Percentiles rank a stretch among this genome's conserved stretches.
phyloP scores from a whole-genome alignment of 306 rosid species.

The Cicer chorassanicum region DNA sequence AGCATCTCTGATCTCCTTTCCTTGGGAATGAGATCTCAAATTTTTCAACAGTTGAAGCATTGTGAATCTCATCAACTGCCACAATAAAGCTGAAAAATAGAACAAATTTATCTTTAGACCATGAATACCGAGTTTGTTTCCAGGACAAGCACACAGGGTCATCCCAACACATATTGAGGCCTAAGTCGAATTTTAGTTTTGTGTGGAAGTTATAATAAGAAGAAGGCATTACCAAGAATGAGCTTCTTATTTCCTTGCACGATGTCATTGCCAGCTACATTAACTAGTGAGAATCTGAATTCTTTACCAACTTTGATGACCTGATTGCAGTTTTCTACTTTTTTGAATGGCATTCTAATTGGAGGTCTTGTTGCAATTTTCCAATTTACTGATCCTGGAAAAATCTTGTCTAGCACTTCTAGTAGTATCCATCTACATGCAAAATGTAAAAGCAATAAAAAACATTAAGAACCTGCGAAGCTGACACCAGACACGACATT shows the following conservation, averaged over 20 bases:
- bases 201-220: conserved; percentile 36
- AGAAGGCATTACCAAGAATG: conserved; percentile 72
- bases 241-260: conserved; percentile 99
- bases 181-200: background rate
- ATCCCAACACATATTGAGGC: too few species aligned
- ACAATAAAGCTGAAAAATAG: conserved; percentile 76
- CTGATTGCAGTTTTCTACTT: conserved; percentile 97
- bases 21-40: conserved; percentile 85
- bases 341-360: conserved; percentile 94
- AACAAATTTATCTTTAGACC: conserved; percentile 32
- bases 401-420: conserved; percentile 90
- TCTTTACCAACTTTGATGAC: conserved; percentile 74
- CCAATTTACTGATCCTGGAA: conserved; percentile 88
- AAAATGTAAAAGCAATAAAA: conserved; percentile 35
- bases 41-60: conserved; percentile 88
- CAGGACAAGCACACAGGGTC: background rate
- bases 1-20: conserved; percentile 84
- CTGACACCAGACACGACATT: too few species aligned
- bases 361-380: conserved; percentile 96
- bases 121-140: background rate
- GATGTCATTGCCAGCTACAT: conserved; percentile 88
- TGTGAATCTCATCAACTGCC: conserved; percentile 94
- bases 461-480: background rate
- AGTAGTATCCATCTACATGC: conserved; percentile 79
- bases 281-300: conserved; percentile 82